These are phyloP conservation scores for Meyerozyma smithsonii DNA, from an alignment of 1,139 yeast genomes.

Conservation along the genomic window DNA sequence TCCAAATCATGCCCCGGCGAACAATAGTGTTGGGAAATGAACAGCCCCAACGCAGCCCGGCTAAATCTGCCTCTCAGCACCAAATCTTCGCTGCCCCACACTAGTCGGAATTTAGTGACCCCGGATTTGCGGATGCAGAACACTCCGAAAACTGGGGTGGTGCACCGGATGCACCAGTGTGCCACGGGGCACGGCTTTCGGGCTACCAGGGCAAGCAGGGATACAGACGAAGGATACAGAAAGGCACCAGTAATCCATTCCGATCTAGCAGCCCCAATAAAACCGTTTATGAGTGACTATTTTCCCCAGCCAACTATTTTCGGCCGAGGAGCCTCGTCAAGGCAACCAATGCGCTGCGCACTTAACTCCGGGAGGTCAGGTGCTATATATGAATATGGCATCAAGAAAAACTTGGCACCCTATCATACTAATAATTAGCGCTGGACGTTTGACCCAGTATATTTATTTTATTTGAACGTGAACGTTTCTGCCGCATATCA, in stretches of 20 bases:
- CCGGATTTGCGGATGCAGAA: constrained; percentile 2
- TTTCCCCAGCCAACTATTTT: no score
- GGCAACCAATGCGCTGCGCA: no score
- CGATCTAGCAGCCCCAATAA: no score
- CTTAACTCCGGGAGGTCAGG: not conserved
- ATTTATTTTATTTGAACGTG: no score
- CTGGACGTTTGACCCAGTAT: no score
- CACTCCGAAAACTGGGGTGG: constrained; percentile 2
- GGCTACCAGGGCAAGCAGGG: not conserved
- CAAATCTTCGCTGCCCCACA: constrained; percentile 1
- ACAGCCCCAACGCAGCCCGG: not conserved
- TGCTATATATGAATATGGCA: not conserved
- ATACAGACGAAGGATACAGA: not conserved
- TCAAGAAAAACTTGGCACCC: not conserved
- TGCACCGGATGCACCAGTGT: not conserved
- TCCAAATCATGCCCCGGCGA: not conserved
- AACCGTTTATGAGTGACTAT: no score
- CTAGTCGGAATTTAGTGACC: constrained; percentile 1
- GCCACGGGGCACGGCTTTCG: not conserved
- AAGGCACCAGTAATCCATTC: not conserved
- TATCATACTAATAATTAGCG: no score
- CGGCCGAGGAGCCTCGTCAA: no score
- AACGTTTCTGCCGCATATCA: not conserved
- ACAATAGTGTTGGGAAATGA: not conserved
- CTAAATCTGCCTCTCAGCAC: not conserved